Evolutionary conservation across 371 early-diverging fungal species (phyloP), one percentile per base, ranked within the genome.

Genomic region (Haplosporangium sp.): DNA sequence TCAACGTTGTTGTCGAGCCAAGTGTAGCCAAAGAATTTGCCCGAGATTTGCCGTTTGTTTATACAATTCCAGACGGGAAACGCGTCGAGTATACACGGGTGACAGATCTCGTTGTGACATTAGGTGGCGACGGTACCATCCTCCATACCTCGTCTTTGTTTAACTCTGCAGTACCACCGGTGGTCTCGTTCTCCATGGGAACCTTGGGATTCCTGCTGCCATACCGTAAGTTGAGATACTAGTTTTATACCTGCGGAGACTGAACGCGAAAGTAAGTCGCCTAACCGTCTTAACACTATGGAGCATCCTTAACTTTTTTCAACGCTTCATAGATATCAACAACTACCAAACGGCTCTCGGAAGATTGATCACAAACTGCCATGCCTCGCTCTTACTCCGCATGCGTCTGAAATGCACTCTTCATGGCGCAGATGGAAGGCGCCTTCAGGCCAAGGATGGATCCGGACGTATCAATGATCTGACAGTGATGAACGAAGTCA

Each of bases 121-220:
- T 98, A 14, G 99, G 99, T 41, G 99, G 99, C 38, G 99, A 98
- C 82, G 99, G 99, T 13, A 98, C 99, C 4, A 91, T 98, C 46
- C 87, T 98, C 52, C 95, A 95, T 72, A 85, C 95, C 1, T 92
- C 96, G 0, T 94, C 94, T 5, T 79, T 96, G 23, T 97, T 96
- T 75, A 90, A 89, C 36, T 82, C 85, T 23, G 83, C 86, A 5
- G 93, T 91, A 6, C 98, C 98, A 11, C 98, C 98, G 2, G 89
- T 98, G 8, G 76, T 98, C 29, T 93, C 96, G 10, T 96, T 98
- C 69, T 94, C 95, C 10, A 83, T 97, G 80, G 98, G 98, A 12
- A 94, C 96, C 4, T 83, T 98, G 5, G 97, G 98, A 0, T 98
- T 98, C 64, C 86, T 97, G 14, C 83, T 95, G 81, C 95, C 96